Percentiles rank a stretch among this genome's conserved stretches.
Conservation (phyloP, 2,329 filamentous ascomycete genomes). For the Neospermospora avenae region DNA sequence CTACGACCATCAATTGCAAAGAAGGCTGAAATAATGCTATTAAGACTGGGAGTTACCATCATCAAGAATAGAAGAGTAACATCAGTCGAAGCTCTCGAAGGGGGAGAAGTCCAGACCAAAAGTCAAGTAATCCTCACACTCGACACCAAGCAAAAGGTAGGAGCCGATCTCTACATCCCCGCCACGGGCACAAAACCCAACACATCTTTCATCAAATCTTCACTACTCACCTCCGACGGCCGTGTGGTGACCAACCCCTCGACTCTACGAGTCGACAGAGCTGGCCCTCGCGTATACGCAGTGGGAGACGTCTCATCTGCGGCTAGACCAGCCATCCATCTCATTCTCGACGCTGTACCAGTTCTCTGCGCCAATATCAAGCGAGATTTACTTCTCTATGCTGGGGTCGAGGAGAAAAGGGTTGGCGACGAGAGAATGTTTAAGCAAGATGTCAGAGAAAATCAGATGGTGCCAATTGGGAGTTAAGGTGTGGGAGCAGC, state of each 20-base stretch:
- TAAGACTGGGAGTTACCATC: conserved; percentile 45
- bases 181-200: conserved; percentile 43
- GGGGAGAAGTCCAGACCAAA: conserved; percentile 32
- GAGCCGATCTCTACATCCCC: conserved; percentile 48
- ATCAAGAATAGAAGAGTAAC: conserved; percentile 41
- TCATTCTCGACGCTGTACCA: conserved; percentile 41
- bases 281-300: conserved; percentile 42
- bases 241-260: conserved; percentile 39
- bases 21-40: conserved; percentile 42
- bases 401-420: conserved; percentile 24
- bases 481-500: conserved; percentile 44
- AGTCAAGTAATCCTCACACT: conserved; percentile 39
- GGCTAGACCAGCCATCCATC: conserved; percentile 42
- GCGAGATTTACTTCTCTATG: conserved; percentile 44
- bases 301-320: conserved; percentile 44
- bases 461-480: conserved; percentile 47
- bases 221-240: conserved; percentile 36
- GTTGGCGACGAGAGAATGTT: conserved; percentile 37
- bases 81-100: conserved; percentile 32
- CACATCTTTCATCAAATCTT: conserved; percentile 37
- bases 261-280: conserved; percentile 39
- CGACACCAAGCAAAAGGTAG: conserved; percentile 38
- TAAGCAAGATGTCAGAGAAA: conserved; percentile 43
- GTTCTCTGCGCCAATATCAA: conserved; percentile 47
- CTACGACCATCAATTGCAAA: conserved; percentile 39